Evolutionary conservation across 345 rosid species (phyloP), one percentile per base, ranked within the genome.

Genomic region (Ricinus communis): DNA sequence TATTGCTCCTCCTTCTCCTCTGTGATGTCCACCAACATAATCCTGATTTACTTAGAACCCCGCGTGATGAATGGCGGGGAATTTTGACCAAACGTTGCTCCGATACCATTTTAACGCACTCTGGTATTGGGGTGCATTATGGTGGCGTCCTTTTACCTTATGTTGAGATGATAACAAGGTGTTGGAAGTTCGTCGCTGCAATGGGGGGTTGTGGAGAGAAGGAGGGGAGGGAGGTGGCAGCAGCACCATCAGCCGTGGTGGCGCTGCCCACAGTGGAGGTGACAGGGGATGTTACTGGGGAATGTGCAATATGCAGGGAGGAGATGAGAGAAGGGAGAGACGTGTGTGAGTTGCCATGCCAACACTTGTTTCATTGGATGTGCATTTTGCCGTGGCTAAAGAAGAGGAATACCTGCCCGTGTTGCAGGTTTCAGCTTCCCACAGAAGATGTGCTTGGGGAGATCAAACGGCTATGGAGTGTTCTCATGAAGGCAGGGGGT

Each of bases 381-480:
- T 95, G 98, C 71, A 85, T 89, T 4, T 58, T 95, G 86, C 91
- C 88, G 5, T 95, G 99, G 99, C 72, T 95, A 25, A 76, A 76
- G 74, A 87, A 87, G 83, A 88, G 82, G 80, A 92, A 89, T 80
- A 93, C 91, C 49, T 95, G 99, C 70, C 99, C 98, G 0, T 90
- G 83, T 55, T 95, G 99, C 82, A 75, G 99, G 85, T 88, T 85
- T 73, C 87, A 79, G 81, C 93, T 95, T 18, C 99, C 97, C 4
- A 79, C 93, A 7, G 97, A 95, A 59, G 96, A 95, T 77, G 88
- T 84, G 10, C 76, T 80, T 41, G 85, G 80, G 0, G 99, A 95
- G 87, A 85, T 95, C 85, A 80, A 76, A 66, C 94, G 99, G 88
- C 81, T 91, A 25, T 93, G 99, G 99, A 76, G 59, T 60, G 57